These are phyloP conservation scores for Karstenula rhodostoma DNA, from an alignment of 2,329 filamentous ascomycete genomes.

Conservation along the genomic window DNA sequence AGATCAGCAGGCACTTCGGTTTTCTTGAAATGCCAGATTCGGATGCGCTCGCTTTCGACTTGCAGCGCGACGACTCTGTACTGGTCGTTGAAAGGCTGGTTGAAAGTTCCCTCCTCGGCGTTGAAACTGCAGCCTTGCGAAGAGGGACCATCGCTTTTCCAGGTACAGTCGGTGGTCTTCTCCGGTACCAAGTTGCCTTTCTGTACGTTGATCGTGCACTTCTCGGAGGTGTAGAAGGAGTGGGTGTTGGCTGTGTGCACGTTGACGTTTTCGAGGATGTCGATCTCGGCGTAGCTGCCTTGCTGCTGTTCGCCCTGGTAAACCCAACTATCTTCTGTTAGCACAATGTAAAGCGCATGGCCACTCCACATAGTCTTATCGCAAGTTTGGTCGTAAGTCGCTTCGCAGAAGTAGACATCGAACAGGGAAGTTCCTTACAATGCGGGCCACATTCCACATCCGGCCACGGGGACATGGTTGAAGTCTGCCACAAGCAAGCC, in stretches of 20 bases:
- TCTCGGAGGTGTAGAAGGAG: conserved; percentile 12
- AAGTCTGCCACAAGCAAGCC: conserved; percentile 41
- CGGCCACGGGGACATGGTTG: conserved; percentile 36
- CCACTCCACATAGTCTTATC: too few species aligned
- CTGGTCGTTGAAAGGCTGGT: conserved; percentile 8
- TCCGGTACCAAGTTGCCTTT: conserved; percentile 1
- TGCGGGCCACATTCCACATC: conserved; percentile 44
- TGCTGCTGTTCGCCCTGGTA: conserved; percentile 43
- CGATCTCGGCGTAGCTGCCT: conserved; percentile 15
- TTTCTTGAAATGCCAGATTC: conserved; percentile 12
- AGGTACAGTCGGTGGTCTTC: conserved; percentile 5
- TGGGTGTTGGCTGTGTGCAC: conserved; percentile 4
- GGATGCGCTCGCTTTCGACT: conserved; percentile 1
- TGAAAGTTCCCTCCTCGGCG: not conserved
- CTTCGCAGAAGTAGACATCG: too few species aligned
- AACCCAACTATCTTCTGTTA: conserved; percentile 35
- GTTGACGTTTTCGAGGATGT: conserved; percentile 18
- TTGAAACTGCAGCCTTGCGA: conserved; percentile 8
- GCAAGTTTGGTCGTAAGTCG: not conserved
- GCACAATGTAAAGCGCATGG: not conserved
- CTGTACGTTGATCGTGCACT: conserved; percentile 11
- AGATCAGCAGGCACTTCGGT: conserved; percentile 2
- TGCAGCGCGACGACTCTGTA: conserved; percentile 5
- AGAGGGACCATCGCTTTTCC: not conserved
- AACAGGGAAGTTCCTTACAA: conserved; percentile 27